Base-by-base conservation (phyloP, 129 eudicot species). In the Chrysanthemum lavandulifolium region DNA sequence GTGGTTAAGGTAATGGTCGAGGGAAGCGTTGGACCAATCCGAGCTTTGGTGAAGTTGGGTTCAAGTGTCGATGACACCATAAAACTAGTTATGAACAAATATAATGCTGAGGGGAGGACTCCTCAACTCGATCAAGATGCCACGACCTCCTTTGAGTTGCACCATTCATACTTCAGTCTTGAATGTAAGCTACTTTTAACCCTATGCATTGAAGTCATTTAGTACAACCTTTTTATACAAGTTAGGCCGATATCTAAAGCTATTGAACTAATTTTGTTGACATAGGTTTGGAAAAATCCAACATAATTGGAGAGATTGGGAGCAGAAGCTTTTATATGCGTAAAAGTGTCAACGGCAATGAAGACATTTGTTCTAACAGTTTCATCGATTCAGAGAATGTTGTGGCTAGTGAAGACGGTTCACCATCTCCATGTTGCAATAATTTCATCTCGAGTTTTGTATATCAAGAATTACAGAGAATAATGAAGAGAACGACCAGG, bases 271-370 rank as follows among this genome's bases (percentile, higher is more conserved):
- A 31, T 31, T 31, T 12, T 53, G 47, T 19, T 15, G 33, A 43
- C 59, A 55, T 54, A 92, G 98, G 96, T 71, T 76, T 92, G 81
- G 84, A 76, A 51, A 92, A 77, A 67, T 81, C 88, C 2, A 76
- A 80, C 53, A 47, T 84, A 80, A 89, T 92, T 9, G 98, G 98
- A 13, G 92, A 89, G 47, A 68, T 76, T 19, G 98, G 98, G 12
- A 76, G 85, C 71, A 87, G 98, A 79, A 89, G 85, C 71, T 92
- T 89, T 57, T 92, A 92, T 76, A 86, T 92, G 80, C 91, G 96
- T 47, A 89, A 80, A 81, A 53, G 81, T 21, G 72, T 16, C 23
- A 61, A 63, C 13, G 23, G 58, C 73, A 67, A 25, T 4, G 65
- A 56, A 23, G 68, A 52, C 19, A 74, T 51, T 47, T 31, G 18